Conservation (phyloP, 1,284 basidiomycete species). For the Microbotryum intermedium region DNA sequence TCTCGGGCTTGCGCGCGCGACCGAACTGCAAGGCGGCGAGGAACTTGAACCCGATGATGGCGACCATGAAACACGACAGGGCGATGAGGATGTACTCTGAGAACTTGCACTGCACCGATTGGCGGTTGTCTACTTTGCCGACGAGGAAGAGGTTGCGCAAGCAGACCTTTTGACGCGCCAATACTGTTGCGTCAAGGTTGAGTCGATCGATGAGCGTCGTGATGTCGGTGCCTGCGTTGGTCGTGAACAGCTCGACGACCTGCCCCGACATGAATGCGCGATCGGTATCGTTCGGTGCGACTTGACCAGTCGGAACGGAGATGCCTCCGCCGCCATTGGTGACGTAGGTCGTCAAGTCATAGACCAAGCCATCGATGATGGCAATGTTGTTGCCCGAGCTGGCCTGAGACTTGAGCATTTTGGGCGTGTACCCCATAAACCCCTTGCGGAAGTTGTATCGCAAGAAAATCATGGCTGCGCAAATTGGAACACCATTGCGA, state of each 20-base stretch:
- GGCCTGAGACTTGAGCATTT: constrained; percentile 65
- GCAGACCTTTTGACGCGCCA: constrained; percentile 73
- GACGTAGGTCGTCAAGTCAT: constrained; percentile 79
- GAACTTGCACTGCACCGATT: constrained; percentile 84
- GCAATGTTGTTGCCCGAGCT: constrained; percentile 48
- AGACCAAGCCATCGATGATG: constrained; percentile 74
- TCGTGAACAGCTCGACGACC: constrained; percentile 73
- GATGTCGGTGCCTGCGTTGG: constrained; percentile 62
- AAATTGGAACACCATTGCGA: not conserved
- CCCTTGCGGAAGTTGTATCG: constrained; percentile 79
- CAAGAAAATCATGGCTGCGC: constrained; percentile 47
- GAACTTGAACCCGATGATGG: constrained; percentile 97
- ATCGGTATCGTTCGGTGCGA: constrained; percentile 52
- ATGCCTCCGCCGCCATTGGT: constrained; percentile 43
- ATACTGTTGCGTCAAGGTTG: constrained; percentile 54
- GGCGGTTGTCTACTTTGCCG: constrained; percentile 84
- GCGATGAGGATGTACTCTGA: constrained; percentile 85
- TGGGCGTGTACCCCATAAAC: constrained; percentile 78
- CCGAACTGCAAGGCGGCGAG: constrained; percentile 86
- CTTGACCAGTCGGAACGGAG: constrained; percentile 53
- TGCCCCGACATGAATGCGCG: constrained; percentile 64
- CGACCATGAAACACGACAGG: constrained; percentile 84
- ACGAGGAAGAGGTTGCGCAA: constrained; percentile 86
- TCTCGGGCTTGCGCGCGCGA: constrained; percentile 73
- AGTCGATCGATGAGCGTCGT: constrained; percentile 68